Base-by-base conservation (phyloP, 164 flowering plant species). In the Piper longum region DNA sequence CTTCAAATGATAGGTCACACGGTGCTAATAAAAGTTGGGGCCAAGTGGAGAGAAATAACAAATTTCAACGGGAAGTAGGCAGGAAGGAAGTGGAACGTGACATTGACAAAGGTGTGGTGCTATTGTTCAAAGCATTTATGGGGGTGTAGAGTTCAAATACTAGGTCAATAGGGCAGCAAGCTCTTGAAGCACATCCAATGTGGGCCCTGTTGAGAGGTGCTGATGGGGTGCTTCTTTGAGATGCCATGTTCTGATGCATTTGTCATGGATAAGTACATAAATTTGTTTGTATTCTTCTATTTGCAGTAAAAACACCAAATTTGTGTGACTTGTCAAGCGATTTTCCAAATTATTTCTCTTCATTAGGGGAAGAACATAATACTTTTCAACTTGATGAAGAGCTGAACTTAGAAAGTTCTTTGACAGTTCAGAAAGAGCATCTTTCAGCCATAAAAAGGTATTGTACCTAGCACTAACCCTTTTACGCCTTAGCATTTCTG, bases 301-400 rank as follows among this genome's bases (percentile, higher is more conserved):
- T 62, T 54, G 66, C 64, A 13, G 13, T 59, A 62, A 52, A 55
- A 40, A 65, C 78, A 60, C 67, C 63, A 56, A 73, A 72, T 66
- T 17, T 67, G 12, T 73, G 62, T 67, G 79, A 67, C 61, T 56
- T 75, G 2, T 77, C 88, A 59, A 70, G 69, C 70, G 89, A 83
- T 67, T 85, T 82, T 76, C 69, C 80, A 14, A 73, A 65, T 66
- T 66, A 57, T 1, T 40, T 62, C 45, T 51, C 63, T 48, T 60
- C 44, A 16, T 75, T 42, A 66, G 40, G 26, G 9, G 72, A 61
- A 45, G 78, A 75, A 16, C 75, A 69, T 26, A 75, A 69, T 71
- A 80, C 96, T 61, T 91, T 91, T 70, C 72, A 85, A 87, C 85
- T 91, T 66, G 98, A 91, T 65, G 96, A 91, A 71, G 98, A 91